These are phyloP conservation scores for Kuraishia ogatae DNA, from an alignment of 805 yeast species.

Conservation along the genomic window DNA sequence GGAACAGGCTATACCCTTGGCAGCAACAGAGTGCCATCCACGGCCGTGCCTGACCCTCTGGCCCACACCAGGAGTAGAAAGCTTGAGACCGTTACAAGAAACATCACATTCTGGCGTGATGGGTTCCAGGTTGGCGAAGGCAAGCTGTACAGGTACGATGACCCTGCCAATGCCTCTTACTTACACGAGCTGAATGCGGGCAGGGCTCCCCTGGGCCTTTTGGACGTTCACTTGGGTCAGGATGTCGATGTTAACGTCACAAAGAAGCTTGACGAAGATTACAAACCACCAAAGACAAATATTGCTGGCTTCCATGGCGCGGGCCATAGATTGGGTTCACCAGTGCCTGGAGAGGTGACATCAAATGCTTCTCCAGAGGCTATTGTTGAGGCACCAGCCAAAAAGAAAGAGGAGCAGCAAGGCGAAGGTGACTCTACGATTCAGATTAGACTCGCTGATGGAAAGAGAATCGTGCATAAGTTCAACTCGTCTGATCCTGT, in stretches of 20 bases:
- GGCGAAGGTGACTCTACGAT: constrained; percentile 60
- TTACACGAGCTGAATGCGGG: constrained; percentile 80
- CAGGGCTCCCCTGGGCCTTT: constrained; percentile 77
- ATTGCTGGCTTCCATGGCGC: constrained; percentile 66
- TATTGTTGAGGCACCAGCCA: constrained; percentile 11
- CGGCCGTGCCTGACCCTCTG: constrained; percentile 21
- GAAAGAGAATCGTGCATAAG: constrained; percentile 55
- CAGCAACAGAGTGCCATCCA: constrained; percentile 29
- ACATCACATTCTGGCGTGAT: constrained; percentile 91
- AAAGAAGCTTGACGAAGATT: constrained; percentile 75
- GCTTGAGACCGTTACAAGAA: constrained; percentile 55
- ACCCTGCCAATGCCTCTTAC: constrained; percentile 76
- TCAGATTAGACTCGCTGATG: constrained; percentile 80
- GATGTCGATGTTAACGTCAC: constrained; percentile 88
- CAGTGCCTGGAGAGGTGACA: constrained; percentile 63
- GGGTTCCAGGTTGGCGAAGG: constrained; percentile 97
- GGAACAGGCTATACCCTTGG: constrained; percentile 50
- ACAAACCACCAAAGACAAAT: constrained; percentile 39
- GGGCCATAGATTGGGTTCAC: constrained; percentile 86
- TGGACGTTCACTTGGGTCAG: constrained; percentile 83
- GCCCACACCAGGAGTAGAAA: constrained; percentile 14
- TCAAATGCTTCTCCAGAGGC: constrained; percentile 7
- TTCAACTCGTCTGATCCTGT: constrained; percentile 63
- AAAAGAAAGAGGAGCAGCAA: constrained; percentile 14
- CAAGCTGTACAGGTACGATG: constrained; percentile 76